Percentiles rank a stretch among this genome's conserved stretches.
These are phyloP conservation scores for Ciborinia camelliae DNA, from an alignment of 2,329 filamentous ascomycete genomes.

Conservation along the genomic window DNA sequence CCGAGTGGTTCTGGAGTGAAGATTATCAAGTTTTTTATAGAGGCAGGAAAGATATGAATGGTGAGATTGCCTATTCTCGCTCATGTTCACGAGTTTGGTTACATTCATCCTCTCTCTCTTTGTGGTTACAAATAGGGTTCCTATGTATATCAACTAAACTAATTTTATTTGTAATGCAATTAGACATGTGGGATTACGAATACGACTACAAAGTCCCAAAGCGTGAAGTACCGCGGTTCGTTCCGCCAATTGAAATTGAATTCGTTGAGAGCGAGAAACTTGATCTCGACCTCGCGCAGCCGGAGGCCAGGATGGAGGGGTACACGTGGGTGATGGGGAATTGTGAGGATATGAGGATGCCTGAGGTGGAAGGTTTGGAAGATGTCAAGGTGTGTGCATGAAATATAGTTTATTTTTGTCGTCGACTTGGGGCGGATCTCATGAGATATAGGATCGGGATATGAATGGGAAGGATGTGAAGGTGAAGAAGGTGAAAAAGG, in stretches of 20 bases:
- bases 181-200: background rate
- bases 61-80: background rate
- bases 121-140: background rate
- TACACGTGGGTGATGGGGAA: background rate
- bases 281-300: background rate
- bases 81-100: background rate
- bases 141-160: background rate
- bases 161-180: background rate
- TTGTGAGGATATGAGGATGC: background rate
- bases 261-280: background rate
- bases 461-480: too few species aligned
- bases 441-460: background rate
- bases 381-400: background rate
- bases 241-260: background rate
- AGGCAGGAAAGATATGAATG: background rate
- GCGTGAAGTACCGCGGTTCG: background rate
- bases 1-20: background rate
- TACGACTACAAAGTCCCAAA: background rate
- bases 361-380: fast-evolving
- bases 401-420: background rate
- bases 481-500: background rate
- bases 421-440: background rate
- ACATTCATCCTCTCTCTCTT: background rate
- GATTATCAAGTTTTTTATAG: background rate
- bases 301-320: background rate